Evolutionary conservation across 371 early-diverging fungal species (phyloP), one percentile per base, ranked within the genome.

Genomic region (Rhizopus arrhizus): DNA sequence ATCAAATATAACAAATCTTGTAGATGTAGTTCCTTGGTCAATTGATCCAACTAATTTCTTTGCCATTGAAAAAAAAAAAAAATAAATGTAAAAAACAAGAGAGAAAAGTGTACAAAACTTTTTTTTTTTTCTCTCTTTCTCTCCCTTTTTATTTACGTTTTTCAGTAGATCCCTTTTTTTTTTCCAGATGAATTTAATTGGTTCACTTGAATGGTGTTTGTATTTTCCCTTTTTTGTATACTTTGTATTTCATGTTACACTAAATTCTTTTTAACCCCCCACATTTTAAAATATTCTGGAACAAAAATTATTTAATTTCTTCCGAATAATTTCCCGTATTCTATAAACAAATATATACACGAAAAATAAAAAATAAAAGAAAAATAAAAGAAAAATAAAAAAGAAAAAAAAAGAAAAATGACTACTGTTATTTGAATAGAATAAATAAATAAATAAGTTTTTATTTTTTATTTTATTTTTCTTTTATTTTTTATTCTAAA

Each of bases 11-110:
- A 97, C 87, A 77, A 95, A 94, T 13, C 97, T 83, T 34, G 95
- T 85, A 28, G 93, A 92, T 12, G 91, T 87, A 12, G 97, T 97
- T 68, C 97, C 97, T 75, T 97, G 94, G 78, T 97, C 97, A 59
- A 97, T 90, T 63, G 96, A 83, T 48, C 91, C 95, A 46, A 97
- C 70, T 70, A 86, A 88, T 34, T 74, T 59, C 6, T 31, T 50
- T 28, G 8, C 3, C 47, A 40, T 36, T 56, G 16, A 48, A 42
- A 50, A 46, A 32, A 22, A 34, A 47, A 48, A 43, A 60, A 34
- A 40, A 45, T 41, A 40, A 55, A 51, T 5, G 63, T 60, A 22
- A 51, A 57, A 49, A 36, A 49, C 36, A 28, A 38, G 42, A 43
- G n/a, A 13, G n/a, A 43, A 43, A 43, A 43, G 13, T 43, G 43